Evolutionary conservation across 2,329 filamentous ascomycete species (phyloP).

Genomic region (Pyricularia pennisetigena): DNA sequence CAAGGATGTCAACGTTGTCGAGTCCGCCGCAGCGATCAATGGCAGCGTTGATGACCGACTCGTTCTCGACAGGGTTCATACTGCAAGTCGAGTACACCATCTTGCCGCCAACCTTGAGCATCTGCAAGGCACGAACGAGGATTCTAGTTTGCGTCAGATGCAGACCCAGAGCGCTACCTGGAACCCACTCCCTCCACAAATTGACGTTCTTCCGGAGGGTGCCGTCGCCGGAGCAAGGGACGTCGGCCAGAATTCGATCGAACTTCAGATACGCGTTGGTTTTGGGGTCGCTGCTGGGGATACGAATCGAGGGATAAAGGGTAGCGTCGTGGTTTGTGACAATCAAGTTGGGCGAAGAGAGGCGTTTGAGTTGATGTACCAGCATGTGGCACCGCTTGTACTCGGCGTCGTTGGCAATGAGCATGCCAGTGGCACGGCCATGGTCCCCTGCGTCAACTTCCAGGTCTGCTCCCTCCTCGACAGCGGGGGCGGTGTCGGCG

Average conservation of each 20-base stretch:
- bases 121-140: slow-evolving; percentile 81
- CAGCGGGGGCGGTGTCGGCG: slow-evolving; percentile 22
- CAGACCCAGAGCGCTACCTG: slow-evolving; percentile 76
- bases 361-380: slow-evolving; percentile 92
- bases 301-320: slow-evolving; percentile 83
- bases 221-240: slow-evolving; percentile 93
- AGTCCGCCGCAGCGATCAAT: slow-evolving; percentile 83
- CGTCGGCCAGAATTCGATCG: slow-evolving; percentile 90
- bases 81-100: slow-evolving; percentile 98
- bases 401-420: slow-evolving; percentile 93
- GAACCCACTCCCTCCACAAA: slow-evolving; percentile 92
- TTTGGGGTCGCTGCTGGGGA: slow-evolving; percentile 48
- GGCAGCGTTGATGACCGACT: slow-evolving; percentile 79
- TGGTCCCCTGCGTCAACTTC: slow-evolving; percentile 58
- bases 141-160: slow-evolving; percentile 84
- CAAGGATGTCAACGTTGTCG: slow-evolving; percentile 72
- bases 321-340: slow-evolving; percentile 98
- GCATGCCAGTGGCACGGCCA: slow-evolving; percentile 79
- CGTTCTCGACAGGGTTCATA: slow-evolving; percentile 97
- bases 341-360: slow-evolving; percentile 92
- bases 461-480: slow-evolving; percentile 51
- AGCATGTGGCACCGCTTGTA: slow-evolving; percentile 97
- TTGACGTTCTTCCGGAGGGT: slow-evolving; percentile 88
- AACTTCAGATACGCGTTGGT: slow-evolving; percentile 77
- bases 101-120: slow-evolving; percentile 89